These are phyloP conservation scores for Cladosporium sp. DNA, from an alignment of 2,329 filamentous ascomycete species.

Conservation along the genomic window DNA sequence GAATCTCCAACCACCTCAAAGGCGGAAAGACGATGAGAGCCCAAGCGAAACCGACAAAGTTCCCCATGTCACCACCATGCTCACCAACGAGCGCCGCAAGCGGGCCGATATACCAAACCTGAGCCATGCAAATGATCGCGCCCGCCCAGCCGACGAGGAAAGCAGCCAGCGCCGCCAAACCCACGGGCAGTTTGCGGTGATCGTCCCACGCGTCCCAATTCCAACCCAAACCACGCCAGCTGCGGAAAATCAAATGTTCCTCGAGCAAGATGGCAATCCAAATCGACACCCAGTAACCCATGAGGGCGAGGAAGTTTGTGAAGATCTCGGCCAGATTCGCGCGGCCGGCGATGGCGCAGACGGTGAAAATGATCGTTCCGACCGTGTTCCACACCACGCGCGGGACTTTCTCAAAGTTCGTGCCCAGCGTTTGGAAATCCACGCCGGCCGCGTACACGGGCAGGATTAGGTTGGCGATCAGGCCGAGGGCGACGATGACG, in stretches of 20 bases:
- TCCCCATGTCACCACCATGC: constrained; percentile 58
- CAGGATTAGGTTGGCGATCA: constrained; percentile 63
- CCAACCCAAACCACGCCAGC: constrained; percentile 44
- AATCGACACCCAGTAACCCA: constrained; percentile 67
- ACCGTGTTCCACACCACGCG: constrained; percentile 63
- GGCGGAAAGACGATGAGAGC: constrained; percentile 54
- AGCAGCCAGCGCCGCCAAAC: constrained; percentile 56
- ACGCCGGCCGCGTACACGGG: constrained; percentile 62
- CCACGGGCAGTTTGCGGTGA: constrained; percentile 55
- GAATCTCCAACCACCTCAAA: constrained; percentile 49
- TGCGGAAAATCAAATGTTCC: constrained; percentile 61
- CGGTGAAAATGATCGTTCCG: constrained; percentile 58
- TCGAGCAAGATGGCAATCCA: constrained; percentile 60
- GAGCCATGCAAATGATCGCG: constrained; percentile 63
- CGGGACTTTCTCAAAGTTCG: constrained; percentile 55
- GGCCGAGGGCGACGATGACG: constrained; percentile 59
- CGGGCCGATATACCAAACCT: constrained; percentile 66
- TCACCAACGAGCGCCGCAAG: constrained; percentile 55
- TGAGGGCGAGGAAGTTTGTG: constrained; percentile 64
- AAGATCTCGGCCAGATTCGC: constrained; percentile 60
- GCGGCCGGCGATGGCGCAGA: constrained; percentile 61
- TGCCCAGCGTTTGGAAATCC: constrained; percentile 64
- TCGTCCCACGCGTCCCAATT: constrained; percentile 62
- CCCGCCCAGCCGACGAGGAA: constrained; percentile 64
- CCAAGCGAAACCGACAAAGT: constrained; percentile 59